Percentiles rank a stretch among this genome's conserved stretches.
Conservation (phyloP, 2,329 filamentous ascomycete species). For the Fusarium oxysporum region DNA sequence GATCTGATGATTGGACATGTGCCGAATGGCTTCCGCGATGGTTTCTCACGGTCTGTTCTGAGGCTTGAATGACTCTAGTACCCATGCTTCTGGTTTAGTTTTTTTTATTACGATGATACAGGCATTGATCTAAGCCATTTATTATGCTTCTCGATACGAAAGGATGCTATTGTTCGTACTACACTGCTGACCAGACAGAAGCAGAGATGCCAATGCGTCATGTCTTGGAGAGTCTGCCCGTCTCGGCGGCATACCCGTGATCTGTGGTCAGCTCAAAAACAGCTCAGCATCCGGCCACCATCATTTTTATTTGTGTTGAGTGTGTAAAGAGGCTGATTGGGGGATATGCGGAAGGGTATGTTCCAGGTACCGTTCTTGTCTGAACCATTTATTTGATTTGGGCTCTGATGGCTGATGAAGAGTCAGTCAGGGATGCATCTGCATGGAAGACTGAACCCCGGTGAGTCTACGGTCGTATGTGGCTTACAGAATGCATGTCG, state of each 20-base stretch:
- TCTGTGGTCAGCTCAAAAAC: slow-evolving; percentile 44
- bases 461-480: slow-evolving; percentile 31
- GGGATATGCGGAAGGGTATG: slow-evolving; percentile 17
- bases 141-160: slow-evolving; percentile 17
- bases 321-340: slow-evolving; percentile 33
- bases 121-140: slow-evolving; percentile 8
- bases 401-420: slow-evolving; percentile 9
- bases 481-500: slow-evolving; percentile 36
- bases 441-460: slow-evolving; percentile 28
- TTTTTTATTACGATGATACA: slow-evolving; percentile 1
- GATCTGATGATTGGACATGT: slow-evolving; percentile 30
- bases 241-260: slow-evolving; percentile 38
- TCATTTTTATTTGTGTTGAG: slow-evolving; percentile 14
- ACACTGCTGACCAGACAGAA: slow-evolving; percentile 34
- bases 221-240: slow-evolving; percentile 29
- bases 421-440: slow-evolving; percentile 32
- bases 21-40: slow-evolving; percentile 16
- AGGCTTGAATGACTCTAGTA: slow-evolving; percentile 11
- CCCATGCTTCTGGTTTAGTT: neutral
- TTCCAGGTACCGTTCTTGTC: slow-evolving; percentile 36
- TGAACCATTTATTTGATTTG: slow-evolving; percentile 15
- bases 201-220: neutral
- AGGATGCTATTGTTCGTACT: slow-evolving; percentile 23
- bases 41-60: neutral
- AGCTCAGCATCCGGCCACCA: slow-evolving; percentile 41